Base-by-base conservation (phyloP, 306 rosid genomes). In the Pueraria montana region DNA sequence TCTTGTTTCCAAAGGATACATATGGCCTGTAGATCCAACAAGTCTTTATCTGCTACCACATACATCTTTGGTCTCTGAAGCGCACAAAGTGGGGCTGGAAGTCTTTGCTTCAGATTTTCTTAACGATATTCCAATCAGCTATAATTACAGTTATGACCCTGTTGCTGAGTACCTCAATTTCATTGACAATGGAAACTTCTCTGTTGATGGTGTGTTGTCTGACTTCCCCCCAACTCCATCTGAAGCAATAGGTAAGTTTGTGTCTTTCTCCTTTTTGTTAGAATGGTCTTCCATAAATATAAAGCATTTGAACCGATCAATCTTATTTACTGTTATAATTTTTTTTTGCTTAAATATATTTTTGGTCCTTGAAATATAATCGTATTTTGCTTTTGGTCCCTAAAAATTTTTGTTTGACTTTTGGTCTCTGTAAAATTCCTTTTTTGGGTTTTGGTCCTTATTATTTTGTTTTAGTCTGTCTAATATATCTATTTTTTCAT, bases 191-290 rank as follows among this genome's bases (percentile, higher is more conserved):
- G 96, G 86, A 2, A 65, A 87, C 13, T 96, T 93, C 85, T 86
- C 96, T 72, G 92, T 93, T 83, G 98, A 93, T 61, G 98, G 99
- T 46, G 86, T 93, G 66, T 84, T 96, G 74, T 74, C 97, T 58
- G 94, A 96, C 78, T 93, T 92, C 80, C 98, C 97, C 42, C 58
- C 89, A 72, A 88, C 94, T 56, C 79, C 96, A 52, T 92, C 94
- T 2, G 87, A 20, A 74, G 92, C 94, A 85, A 86, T 87, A 71
- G 91, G 99, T 92, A 83, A 74, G 84, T 82, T 74, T n/a, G n/a
- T n/a, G 26, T 78, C 85, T 74, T 78, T 45, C n/a, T 50, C 12
- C 56, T 11, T 59, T 17, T 67, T 72, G 52, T 79, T 16, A 32
- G 45, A 50, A 17, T 21, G 73, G 18, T 59, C 36, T 77, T 56